Conservation (phyloP, 345 rosid genomes). For the Heritiera littoralis region DNA sequence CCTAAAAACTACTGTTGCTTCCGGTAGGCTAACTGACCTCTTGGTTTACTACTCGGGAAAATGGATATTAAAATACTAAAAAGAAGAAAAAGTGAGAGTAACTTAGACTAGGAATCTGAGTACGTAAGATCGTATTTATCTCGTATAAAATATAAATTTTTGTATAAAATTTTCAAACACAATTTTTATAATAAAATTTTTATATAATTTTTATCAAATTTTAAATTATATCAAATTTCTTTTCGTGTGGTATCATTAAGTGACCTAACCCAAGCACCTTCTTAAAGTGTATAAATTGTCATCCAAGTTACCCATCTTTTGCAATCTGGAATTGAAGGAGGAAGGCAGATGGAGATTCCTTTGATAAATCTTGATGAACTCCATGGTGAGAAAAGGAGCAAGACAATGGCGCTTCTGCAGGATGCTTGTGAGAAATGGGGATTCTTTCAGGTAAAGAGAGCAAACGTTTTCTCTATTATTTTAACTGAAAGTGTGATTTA, state of each 20-base stretch:
- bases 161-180: too few species aligned
- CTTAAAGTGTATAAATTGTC: slow-evolving; percentile 45
- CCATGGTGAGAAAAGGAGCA: slow-evolving; percentile 61
- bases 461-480: neutral
- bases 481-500: neutral
- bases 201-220: too few species aligned
- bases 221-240: too few species aligned
- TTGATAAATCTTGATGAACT: slow-evolving; percentile 62
- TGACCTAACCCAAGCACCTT: neutral
- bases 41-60: neutral
- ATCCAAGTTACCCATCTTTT: slow-evolving; percentile 14
- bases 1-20: neutral
- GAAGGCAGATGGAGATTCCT: slow-evolving; percentile 59
- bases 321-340: slow-evolving; percentile 28
- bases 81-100: neutral
- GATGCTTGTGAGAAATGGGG: slow-evolving; percentile 92
- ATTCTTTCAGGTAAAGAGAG: slow-evolving; percentile 62
- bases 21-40: too few species aligned
- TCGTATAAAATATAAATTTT: too few species aligned
- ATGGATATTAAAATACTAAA: neutral
- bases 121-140: too few species aligned
- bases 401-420: slow-evolving; percentile 66
- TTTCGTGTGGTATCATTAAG: too few species aligned
- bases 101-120: too few species aligned
- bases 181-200: too few species aligned